These are phyloP conservation scores for Hippophae tibetana DNA, from an alignment of 306 rosid species.

Conservation along the genomic window DNA sequence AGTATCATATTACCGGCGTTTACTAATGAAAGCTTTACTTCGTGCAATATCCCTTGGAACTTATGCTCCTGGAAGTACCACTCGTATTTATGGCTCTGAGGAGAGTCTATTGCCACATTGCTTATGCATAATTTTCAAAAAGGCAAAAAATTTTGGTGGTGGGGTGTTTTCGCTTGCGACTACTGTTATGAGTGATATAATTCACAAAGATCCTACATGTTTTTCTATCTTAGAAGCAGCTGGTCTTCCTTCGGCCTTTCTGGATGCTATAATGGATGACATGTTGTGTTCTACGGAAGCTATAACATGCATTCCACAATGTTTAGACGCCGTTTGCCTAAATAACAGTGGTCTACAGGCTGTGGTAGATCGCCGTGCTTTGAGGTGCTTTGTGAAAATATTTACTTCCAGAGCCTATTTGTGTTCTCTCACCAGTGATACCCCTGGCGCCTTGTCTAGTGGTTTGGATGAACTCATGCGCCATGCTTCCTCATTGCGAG, in stretches of 20 bases:
- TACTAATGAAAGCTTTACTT: conserved; percentile 81
- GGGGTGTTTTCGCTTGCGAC: conserved; percentile 96
- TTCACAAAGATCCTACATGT: conserved; percentile 97
- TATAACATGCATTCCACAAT: conserved; percentile 89
- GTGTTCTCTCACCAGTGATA: conserved; percentile 77
- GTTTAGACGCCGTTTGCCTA: conserved; percentile 86
- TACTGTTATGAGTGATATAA: conserved; percentile 90
- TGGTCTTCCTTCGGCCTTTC: conserved; percentile 87
- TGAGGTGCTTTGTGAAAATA: conserved; percentile 88
- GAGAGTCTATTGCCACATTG: conserved; percentile 81
- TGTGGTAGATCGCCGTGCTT: conserved; percentile 73
- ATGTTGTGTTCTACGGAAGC: conserved; percentile 91
- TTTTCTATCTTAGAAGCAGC: conserved; percentile 76
- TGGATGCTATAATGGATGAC: conserved; percentile 91
- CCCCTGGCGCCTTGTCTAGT: conserved; percentile 75
- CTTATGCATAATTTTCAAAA: conserved; percentile 69
- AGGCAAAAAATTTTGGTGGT: conserved; percentile 93
- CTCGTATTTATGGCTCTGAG: conserved; percentile 76
- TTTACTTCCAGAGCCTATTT: conserved; percentile 75
- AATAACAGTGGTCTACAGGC: conserved; percentile 83
- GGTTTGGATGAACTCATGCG: conserved; percentile 97
- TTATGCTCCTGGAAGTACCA: conserved; percentile 87
- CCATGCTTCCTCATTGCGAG: conserved; percentile 83
- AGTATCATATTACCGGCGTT: conserved; percentile 68
- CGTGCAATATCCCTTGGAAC: conserved; percentile 93